phyloP scores from a whole-genome alignment of 371 early-diverging fungal species.

The Mucor circinelloides region DNA sequence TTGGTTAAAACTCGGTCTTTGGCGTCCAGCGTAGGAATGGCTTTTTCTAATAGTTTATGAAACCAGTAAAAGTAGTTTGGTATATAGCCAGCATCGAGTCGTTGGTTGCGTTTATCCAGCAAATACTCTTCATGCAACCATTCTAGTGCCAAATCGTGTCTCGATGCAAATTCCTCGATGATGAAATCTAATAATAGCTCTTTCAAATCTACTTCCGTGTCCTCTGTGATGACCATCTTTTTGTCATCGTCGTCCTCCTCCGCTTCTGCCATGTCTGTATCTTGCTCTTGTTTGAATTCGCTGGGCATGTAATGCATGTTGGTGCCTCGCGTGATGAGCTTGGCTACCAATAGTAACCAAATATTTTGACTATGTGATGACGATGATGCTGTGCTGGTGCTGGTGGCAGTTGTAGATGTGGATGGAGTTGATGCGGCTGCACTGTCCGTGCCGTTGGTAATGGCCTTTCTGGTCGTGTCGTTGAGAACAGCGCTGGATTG shows the following conservation, averaged over 20 bases:
- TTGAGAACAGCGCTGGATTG: not conserved
- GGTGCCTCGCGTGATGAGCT: slow-evolving; percentile 35
- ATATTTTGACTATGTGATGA: slow-evolving; percentile 6
- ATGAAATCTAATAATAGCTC: slow-evolving; percentile 42
- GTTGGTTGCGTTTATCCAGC: slow-evolving; percentile 21
- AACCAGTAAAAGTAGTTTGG: slow-evolving; percentile 44
- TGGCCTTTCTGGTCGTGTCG: slow-evolving; percentile 4
- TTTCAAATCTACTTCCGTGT: slow-evolving; percentile 21
- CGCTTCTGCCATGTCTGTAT: not conserved
- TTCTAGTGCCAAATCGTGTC: slow-evolving; percentile 44
- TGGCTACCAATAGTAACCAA: slow-evolving; percentile 39
- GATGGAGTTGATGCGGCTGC: not conserved
- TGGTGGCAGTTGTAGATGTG: not conserved
- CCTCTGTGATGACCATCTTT: not conserved
- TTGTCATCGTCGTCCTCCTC: slow-evolving; percentile 7
- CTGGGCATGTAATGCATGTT: not conserved
- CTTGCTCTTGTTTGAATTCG: not conserved
- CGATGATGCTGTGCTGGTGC: not conserved
- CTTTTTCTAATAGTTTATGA: slow-evolving; percentile 29
- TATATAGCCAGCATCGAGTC: slow-evolving; percentile 16
- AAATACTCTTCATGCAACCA: slow-evolving; percentile 50
- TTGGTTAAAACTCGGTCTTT: slow-evolving; percentile 44
- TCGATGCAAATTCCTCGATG: slow-evolving; percentile 39
- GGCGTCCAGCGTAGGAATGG: slow-evolving; percentile 36
- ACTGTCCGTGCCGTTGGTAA: not conserved